Conservation (phyloP, 164 flowering plant genomes). For the Vitis labrusca region DNA sequence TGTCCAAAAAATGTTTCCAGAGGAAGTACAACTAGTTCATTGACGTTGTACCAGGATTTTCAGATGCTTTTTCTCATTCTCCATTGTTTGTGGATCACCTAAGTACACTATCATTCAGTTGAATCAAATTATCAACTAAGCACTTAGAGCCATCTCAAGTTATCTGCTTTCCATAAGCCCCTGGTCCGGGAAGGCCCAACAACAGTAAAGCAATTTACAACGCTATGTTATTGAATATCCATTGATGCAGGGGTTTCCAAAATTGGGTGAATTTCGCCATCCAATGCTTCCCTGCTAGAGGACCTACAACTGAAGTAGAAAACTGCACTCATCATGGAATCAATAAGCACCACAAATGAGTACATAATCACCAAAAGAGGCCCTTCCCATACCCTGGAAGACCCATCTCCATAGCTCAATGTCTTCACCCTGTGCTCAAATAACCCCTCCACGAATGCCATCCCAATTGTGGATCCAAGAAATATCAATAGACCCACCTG, state of each 20-base stretch:
- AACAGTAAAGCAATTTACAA: no score
- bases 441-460: constrained; percentile 88
- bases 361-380: constrained; percentile 94
- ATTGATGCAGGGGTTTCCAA: constrained; percentile 36
- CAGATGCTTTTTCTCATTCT: no score
- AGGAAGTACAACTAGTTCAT: no score
- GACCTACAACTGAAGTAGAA: constrained; percentile 94
- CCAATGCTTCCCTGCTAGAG: constrained; percentile 42
- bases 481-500: constrained; percentile 90
- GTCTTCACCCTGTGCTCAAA: constrained; percentile 98
- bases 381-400: constrained; percentile 97
- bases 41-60: no score
- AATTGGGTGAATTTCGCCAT: constrained; percentile 35
- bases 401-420: constrained; percentile 97
- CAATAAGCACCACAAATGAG: constrained; percentile 86
- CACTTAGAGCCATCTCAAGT: no score
- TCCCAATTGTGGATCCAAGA: constrained; percentile 87
- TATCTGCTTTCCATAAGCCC: no score
- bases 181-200: no score
- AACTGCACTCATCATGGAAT: constrained; percentile 95
- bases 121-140: no score
- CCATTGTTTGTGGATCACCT: no score
- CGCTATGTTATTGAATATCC: constrained; percentile 9
- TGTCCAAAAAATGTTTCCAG: no score
- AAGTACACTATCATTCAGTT: no score